Evolutionary conservation across 2,329 filamentous ascomycete species (phyloP).

Genomic region (Trichoderma polysporum): DNA sequence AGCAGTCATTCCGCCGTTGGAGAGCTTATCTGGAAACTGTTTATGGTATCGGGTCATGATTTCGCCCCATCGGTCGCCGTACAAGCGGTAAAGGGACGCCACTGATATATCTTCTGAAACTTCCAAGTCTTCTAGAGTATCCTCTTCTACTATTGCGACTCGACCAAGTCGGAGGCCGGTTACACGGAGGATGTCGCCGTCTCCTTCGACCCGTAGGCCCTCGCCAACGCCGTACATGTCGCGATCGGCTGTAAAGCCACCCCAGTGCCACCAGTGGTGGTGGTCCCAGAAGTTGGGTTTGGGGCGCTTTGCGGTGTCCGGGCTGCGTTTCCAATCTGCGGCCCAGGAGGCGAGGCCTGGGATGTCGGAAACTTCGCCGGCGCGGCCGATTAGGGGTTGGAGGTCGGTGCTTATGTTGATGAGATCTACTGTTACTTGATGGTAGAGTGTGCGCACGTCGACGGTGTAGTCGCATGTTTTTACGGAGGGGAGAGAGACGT

Average conservation of each 20-base stretch:
- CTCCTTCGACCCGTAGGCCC: neutral
- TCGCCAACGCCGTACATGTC: neutral
- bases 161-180: neutral
- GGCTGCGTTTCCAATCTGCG: neutral
- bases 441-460: constrained; percentile 10
- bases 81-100: neutral
- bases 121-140: neutral
- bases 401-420: constrained; percentile 6
- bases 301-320: neutral
- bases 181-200: neutral
- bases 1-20: neutral
- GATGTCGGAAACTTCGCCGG: constrained; percentile 2
- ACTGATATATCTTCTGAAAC: neutral
- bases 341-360: constrained; percentile 5
- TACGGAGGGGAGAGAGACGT: neutral
- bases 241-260: constrained; percentile 1
- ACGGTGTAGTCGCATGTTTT: neutral
- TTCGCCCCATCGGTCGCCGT: neutral
- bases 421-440: neutral
- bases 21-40: neutral
- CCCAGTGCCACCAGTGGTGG: constrained; percentile 2
- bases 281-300: constrained; percentile 7
- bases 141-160: neutral
- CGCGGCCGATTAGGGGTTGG: neutral
- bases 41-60: neutral